Evolutionary conservation across 2,329 filamentous ascomycete species (phyloP), one percentile per base, ranked within the genome.

Genomic region (Magnaporthiopsis incrustans): DNA sequence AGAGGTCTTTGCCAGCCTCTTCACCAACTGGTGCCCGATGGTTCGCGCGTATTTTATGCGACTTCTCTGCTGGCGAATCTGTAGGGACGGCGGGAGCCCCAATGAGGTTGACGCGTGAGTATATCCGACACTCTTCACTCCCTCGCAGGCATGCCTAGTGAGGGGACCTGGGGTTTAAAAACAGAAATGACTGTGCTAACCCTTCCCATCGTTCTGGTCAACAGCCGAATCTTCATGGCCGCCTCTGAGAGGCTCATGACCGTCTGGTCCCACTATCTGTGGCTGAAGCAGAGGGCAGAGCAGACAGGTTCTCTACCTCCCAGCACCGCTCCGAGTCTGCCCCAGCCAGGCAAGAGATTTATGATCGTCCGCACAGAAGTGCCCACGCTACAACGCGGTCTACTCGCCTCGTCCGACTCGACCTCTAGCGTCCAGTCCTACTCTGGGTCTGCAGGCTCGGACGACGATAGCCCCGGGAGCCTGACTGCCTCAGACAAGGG

Each of bases 21-120:
- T 97, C 77, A 94, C 90, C 71, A 92, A 97, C 71, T 97, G 93
- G 92, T 96, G 91, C 71, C 92, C 93, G 0, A 96, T 97, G 93
- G 91, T 97, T 27, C 85, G 93, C 66, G 89, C 92, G 18, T 97
- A 97, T 74, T 97, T 89, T 73, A 95, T 96, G 84, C 90, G 93
- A 60, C 78, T 97, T 61, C 76, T 97, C 27, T 96, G 92, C 76
- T 97, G 93, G 93, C 86, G 92, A 66, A 80, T 97, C 60, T 94
- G 90, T 68, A 84, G 93, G 67, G 90, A 89, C 71, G 85, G 87
- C 63, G 91, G 88, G 22, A 84, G 82, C 60, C 80, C 85, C 27
- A 84, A 85, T 59, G 82, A 86, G 33, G 74, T 85, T 57, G 90
- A 95, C 72, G 75, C 82, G 88, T 91, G 80, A 81, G 89, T 82